A percentile compares a stretch with the other conserved stretches of the same genome.
phyloP scores from a whole-genome alignment of 306 rosid genomes.

The Boehmeria nivea region DNA sequence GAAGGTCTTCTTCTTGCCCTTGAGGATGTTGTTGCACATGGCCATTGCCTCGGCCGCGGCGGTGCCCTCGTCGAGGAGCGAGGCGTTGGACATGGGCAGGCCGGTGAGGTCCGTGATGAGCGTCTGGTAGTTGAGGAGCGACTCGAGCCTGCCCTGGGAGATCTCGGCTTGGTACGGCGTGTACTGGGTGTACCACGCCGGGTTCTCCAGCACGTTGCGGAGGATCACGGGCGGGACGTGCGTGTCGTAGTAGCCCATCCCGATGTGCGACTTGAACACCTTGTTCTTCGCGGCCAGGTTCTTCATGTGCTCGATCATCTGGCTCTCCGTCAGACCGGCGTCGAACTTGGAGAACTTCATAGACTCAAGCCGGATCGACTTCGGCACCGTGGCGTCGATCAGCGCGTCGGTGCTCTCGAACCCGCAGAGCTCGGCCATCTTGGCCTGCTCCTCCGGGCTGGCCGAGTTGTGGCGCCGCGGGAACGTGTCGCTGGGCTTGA shows the following conservation, averaged over 20 bases:
- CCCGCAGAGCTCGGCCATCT: constrained; percentile 63
- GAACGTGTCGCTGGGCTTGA: constrained; percentile 83
- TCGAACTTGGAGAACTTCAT: constrained; percentile 72
- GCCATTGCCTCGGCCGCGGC: constrained; percentile 99
- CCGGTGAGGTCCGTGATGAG: constrained; percentile 87
- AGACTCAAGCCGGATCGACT: constrained; percentile 65
- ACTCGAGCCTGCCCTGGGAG: constrained; percentile 91
- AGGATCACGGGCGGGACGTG: constrained; percentile 87
- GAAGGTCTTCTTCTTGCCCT: constrained; percentile 92
- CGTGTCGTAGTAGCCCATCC: constrained; percentile 95
- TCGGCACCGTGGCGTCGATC: constrained; percentile 85
- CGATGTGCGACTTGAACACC: constrained; percentile 70
- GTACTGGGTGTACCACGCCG: constrained; percentile 98
- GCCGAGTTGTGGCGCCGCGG: constrained; percentile 96
- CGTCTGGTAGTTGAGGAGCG: constrained; percentile 83
- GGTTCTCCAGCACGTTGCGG: constrained; percentile 96
- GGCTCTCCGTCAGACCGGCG: constrained; percentile 81
- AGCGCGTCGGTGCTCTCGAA: constrained; percentile 61
- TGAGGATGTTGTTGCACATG: constrained; percentile 80
- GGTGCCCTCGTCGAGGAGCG: constrained; percentile 96
- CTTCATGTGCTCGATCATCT: constrained; percentile 91
- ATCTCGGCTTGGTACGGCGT: constrained; percentile 99
- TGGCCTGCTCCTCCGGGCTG: constrained; percentile 72
- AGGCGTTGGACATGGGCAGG: constrained; percentile 97
- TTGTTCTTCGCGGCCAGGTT: constrained; percentile 68